phyloP scores from a whole-genome alignment of 1,284 basidiomycete genomes.

The Trichosporon sp. region DNA sequence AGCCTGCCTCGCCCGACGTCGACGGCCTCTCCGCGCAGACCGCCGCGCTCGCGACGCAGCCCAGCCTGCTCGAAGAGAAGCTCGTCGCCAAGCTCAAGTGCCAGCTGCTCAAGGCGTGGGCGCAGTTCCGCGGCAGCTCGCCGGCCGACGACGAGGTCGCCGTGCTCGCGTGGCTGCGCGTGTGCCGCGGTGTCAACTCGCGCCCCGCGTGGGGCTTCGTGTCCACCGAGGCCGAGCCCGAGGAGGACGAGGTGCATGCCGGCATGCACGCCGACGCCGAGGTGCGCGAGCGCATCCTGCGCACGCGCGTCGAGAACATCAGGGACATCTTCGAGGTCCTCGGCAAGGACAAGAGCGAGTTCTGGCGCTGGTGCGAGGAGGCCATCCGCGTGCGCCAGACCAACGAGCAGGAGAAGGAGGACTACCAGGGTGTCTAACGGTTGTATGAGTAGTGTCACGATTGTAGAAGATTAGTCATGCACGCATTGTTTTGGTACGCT shows the following conservation, averaged over 20 bases:
- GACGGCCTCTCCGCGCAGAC: neutral
- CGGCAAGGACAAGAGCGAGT: conserved; percentile 20
- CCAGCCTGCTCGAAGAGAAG: conserved; percentile 19
- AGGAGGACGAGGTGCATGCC: neutral
- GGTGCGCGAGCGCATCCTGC: conserved; percentile 15
- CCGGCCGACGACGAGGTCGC: conserved; percentile 28
- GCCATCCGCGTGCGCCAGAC: conserved; percentile 18
- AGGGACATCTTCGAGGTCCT: conserved; percentile 31
- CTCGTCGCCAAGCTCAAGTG: conserved; percentile 24
- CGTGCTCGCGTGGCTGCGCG: conserved; percentile 37
- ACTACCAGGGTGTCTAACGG: conserved; percentile 6
- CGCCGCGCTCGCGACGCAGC: neutral
- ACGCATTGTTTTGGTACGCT: neutral
- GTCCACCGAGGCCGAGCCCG: neutral
- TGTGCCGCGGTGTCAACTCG: conserved; percentile 25
- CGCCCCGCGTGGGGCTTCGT: conserved; percentile 10
- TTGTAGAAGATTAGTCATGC: neutral
- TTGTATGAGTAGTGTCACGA: neutral
- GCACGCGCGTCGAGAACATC: conserved; percentile 32
- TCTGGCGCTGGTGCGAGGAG: conserved; percentile 40
- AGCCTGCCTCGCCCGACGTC: conserved; percentile 2
- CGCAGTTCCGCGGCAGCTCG: conserved; percentile 9
- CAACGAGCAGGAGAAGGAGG: conserved; percentile 4
- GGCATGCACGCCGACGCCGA: neutral
- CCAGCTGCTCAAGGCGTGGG: conserved; percentile 26